Base-by-base conservation (phyloP, 495 filamentous ascomycete species). In the Penicillium crystallinum region DNA sequence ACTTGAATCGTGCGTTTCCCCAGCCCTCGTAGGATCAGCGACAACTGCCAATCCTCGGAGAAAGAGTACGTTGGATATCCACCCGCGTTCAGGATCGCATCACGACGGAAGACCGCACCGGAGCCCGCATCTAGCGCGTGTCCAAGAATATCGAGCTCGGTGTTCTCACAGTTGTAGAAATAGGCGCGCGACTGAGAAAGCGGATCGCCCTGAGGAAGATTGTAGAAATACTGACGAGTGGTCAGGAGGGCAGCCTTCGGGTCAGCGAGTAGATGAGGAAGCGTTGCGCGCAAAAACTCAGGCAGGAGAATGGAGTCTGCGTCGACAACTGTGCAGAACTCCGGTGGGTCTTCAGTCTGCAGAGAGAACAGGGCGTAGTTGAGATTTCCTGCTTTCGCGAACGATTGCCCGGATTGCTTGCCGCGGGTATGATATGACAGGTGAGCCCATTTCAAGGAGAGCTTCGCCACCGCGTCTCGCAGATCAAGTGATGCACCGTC, bases 321-420 rank as follows among this genome's bases (percentile, higher is more conserved):
- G 46, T 75, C 73, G 11, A 74, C 53, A 4, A 75, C 48, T 17
- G 61, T 63, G 41, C 60, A 67, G 53, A 66, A 74, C 19, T 68
- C 62, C 30, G 78, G 74, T 39, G 75, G 69, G 14, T 63, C 56
- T 41, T 77, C 65, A 33, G 68, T 42, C 51, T 63, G 71, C 50
- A 58, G 63, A 52, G 48, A 71, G 54, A 55, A 67, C 5, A 79
- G 55, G 15, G 76, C 79, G 52, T 73, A 73, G 41, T 79, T 81
- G 21, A 83, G 61, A 46, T 82, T 83, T 7, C 76, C 80, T 11
- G 78, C 74, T 66, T 83, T 83, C 48, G 73, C 59, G 63, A 74
- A 68, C 39, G 70, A 45, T 62, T 67, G 49, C n/a, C 65, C 70
- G 1, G 70, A 65, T 17, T 70, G 63, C 51, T 69, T 67, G 7